Evolutionary conservation across 352 stramenopile species (phyloP), one percentile per base, ranked within the genome.

Genomic region (Phytophthora nicotianae): DNA sequence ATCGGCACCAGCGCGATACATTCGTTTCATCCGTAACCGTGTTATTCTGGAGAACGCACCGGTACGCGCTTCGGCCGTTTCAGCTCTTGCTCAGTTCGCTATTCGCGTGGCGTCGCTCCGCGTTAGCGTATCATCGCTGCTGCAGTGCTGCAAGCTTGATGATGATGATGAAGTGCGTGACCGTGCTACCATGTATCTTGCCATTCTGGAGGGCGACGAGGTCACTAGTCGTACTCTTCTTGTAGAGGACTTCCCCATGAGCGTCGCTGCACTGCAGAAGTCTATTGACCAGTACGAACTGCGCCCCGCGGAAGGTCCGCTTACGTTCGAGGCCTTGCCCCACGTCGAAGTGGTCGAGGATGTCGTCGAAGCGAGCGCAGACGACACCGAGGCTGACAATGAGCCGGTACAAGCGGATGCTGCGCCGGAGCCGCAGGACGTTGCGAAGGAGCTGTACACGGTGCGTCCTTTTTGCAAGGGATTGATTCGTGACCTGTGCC

Each of bases 21-120:
- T 99, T 68, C 95, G 97, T 50, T 99, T 99, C 75, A 98, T 99
- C 50, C 99, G 99, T 77, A 99, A 99, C 85, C 94, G 97, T 42
- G 89, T 99, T 43, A 99, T 99, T 72, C 75, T 99, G 21, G 98
- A 99, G 74, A 99, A 99, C 72, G 91, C 97, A 0, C 79, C 91
- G 10, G 95, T 99, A 43, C 88, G 98, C 45, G 97, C 98, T 9
- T 98, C 98, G 10, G 97, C 98, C 3, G 93, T 99, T 46, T 94
- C 90, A 17, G 93, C 97, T 19, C 83, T 99, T 5, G 86, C 93
- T 16, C 96, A 99, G 63, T 99, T 99, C 81, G 97, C 95, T 5
- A 96, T 98, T 40, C 77, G 82, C 20, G 94, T 99, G 35, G 91
- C 96, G 5, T 91, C 87, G 17, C 87, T 99, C 3, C 81, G 96